phyloP scores from a whole-genome alignment of 257 asterid genomes.

The Solanum clarkiae region DNA sequence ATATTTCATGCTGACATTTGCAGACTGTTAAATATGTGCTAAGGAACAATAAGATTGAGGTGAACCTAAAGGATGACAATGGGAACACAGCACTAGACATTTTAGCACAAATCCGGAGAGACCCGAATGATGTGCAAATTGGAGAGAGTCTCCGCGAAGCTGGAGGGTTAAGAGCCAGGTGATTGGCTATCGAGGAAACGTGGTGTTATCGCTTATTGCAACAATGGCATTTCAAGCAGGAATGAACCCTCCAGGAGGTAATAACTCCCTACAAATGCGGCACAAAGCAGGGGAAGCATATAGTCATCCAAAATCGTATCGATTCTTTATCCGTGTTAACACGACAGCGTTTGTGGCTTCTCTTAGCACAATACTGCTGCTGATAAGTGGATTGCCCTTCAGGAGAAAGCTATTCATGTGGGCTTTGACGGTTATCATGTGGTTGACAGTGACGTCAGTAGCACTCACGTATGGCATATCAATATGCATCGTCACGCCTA shows the following conservation, averaged over 20 bases:
- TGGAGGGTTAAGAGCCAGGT: background rate
- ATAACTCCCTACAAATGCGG: background rate
- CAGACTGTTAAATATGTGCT: constrained; percentile 19
- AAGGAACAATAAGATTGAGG: background rate
- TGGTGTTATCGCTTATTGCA: constrained; percentile 13
- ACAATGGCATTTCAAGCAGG: constrained; percentile 22
- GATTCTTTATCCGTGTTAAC: background rate
- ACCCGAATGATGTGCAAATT: constrained; percentile 12
- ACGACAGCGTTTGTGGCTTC: constrained; percentile 23
- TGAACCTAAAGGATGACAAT: constrained; percentile 2
- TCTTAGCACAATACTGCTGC: constrained; percentile 17
- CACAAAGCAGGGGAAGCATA: constrained; percentile 1
- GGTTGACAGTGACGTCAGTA: constrained; percentile 13
- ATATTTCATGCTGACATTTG: background rate
- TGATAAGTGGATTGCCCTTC: constrained; percentile 15
- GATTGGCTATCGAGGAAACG: constrained; percentile 3
- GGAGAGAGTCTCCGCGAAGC: constrained; percentile 11
- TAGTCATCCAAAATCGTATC: background rate
- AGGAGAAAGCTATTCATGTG: constrained; percentile 6
- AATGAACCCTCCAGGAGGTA: constrained; percentile 14
- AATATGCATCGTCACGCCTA: background rate
- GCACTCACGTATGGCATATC: background rate
- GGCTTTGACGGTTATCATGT: constrained; percentile 18
- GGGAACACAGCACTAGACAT: constrained; percentile 27
- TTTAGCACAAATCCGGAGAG: constrained; percentile 10